These are phyloP conservation scores for Metroxylon sagu DNA, from an alignment of 176 grass and related monocot species.

Conservation along the genomic window DNA sequence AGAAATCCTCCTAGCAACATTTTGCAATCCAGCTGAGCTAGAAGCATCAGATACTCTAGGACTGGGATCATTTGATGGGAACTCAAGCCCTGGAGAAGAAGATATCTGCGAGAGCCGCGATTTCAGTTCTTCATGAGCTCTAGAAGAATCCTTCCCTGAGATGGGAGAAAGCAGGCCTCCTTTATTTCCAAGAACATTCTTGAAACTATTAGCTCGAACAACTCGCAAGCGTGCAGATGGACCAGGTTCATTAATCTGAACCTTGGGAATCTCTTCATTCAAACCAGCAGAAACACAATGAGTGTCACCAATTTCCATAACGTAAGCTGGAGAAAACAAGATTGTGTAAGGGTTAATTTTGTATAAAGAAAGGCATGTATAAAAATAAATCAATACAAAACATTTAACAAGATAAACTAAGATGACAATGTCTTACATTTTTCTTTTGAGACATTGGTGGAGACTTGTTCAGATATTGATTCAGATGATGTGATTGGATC, in stretches of 20 bases:
- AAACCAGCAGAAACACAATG: too few species aligned
- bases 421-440: too few species aligned
- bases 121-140: slow-evolving; percentile 55
- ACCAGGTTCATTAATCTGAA: not conserved
- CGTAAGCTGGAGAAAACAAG: too few species aligned
- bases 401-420: too few species aligned
- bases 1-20: slow-evolving; percentile 41
- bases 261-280: too few species aligned
- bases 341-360: too few species aligned
- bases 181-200: slow-evolving; percentile 18
- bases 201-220: slow-evolving; percentile 13
- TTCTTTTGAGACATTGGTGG: too few species aligned
- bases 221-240: not conserved
- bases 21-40: slow-evolving; percentile 14
- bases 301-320: too few species aligned
- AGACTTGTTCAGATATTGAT: too few species aligned
- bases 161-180: slow-evolving; percentile 16
- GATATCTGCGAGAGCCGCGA: slow-evolving; percentile 56
- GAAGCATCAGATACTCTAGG: slow-evolving; percentile 19
- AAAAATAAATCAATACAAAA: too few species aligned
- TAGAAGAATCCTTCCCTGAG: slow-evolving; percentile 32
- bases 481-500: too few species aligned
- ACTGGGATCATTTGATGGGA: slow-evolving; percentile 22
- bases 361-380: too few species aligned
- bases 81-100: slow-evolving; percentile 23